phyloP scores from a whole-genome alignment of 2,329 filamentous ascomycete species.

The Paracoccidioides brasiliensis region DNA sequence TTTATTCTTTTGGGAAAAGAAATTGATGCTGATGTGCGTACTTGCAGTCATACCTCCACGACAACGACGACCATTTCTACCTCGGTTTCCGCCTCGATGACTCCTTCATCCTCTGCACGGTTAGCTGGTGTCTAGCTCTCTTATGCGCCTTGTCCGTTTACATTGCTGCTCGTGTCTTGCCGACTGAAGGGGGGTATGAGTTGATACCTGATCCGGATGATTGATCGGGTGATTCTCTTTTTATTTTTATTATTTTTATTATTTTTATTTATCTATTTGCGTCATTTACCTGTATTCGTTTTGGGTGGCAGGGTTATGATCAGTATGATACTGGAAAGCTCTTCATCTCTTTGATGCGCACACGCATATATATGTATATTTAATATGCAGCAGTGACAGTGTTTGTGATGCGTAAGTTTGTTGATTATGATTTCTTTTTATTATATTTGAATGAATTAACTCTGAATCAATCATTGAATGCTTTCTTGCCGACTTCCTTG shows the following conservation, averaged over 20 bases:
- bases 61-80: constrained; percentile 72
- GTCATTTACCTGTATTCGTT: too few relatives aligned
- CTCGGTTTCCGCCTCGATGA: constrained; percentile 69
- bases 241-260: not conserved
- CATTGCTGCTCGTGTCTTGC: constrained; percentile 55
- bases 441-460: too few relatives aligned
- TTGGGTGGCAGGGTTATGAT: not conserved
- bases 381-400: too few relatives aligned
- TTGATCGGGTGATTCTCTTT: constrained; percentile 3
- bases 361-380: too few relatives aligned
- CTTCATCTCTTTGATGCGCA: too few relatives aligned
- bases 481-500: too few relatives aligned
- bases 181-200: constrained; percentile 77
- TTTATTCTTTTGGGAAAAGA: not conserved
- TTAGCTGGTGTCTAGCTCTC: constrained; percentile 45
- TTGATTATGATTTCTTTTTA: too few relatives aligned
- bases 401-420: too few relatives aligned
- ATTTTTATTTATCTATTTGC: not conserved
- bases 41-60: constrained; percentile 62
- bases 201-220: constrained; percentile 42
- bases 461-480: too few relatives aligned
- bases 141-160: constrained; percentile 46
- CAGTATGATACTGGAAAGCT: not conserved
- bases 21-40: constrained; percentile 2
- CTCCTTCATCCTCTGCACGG: constrained; percentile 61